Percentiles rank a stretch among this genome's conserved stretches.
These are phyloP conservation scores for Sechiopsis laciniata DNA, from an alignment of 306 rosid genomes.

Conservation along the genomic window DNA sequence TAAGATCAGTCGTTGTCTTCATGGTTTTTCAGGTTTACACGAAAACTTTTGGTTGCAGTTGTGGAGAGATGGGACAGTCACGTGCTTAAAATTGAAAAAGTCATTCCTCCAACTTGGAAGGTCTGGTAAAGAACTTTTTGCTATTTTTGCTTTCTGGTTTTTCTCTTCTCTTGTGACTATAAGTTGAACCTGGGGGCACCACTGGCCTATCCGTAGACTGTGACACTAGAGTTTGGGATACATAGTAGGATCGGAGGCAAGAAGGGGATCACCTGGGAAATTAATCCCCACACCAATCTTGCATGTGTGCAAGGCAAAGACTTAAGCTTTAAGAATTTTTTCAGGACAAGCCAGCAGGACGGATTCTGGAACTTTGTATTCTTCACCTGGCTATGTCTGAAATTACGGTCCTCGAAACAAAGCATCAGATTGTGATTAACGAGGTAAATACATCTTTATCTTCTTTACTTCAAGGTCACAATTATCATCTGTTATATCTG, in stretches of 20 bases:
- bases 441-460: constrained; percentile 43
- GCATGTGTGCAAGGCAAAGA: background rate
- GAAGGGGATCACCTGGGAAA: too few species aligned
- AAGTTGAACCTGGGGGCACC: background rate
- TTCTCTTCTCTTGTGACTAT: background rate
- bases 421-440: constrained; percentile 76
- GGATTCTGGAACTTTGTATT: constrained; percentile 84
- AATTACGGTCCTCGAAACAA: constrained; percentile 56
- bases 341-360: constrained; percentile 69
- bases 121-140: constrained; percentile 27
- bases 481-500: background rate
- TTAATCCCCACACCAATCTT: background rate
- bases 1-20: constrained; percentile 3
- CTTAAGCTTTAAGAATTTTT: background rate
- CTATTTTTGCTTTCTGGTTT: background rate
- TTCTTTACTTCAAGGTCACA: background rate
- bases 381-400: constrained; percentile 95
- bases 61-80: constrained; percentile 72
- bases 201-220: too few species aligned
- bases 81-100: constrained; percentile 52
- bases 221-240: too few species aligned
- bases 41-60: constrained; percentile 80
- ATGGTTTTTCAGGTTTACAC: constrained; percentile 54
- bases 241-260: too few species aligned
- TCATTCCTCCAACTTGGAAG: constrained; percentile 87